Conservation (phyloP, 1,284 basidiomycete species). For the Mycena sp. region DNA sequence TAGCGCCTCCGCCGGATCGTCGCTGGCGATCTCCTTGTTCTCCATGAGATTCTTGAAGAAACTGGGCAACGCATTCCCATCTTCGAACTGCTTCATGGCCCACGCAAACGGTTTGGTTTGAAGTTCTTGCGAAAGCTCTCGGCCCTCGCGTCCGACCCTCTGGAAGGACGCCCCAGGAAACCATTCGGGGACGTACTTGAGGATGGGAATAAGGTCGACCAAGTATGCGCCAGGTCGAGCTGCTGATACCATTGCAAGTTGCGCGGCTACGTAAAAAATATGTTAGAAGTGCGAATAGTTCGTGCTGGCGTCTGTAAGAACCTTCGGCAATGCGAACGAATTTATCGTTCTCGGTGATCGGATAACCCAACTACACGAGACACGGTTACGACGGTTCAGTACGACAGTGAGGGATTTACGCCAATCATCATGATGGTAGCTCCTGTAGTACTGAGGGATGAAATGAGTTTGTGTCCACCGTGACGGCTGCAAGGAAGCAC, state of each 20-base stretch:
- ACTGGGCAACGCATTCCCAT: conserved; percentile 27
- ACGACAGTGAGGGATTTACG: neutral
- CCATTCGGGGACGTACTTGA: conserved; percentile 39
- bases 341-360: conserved; percentile 25
- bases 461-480: neutral
- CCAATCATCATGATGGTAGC: conserved; percentile 35
- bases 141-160: neutral
- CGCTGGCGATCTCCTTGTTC: conserved; percentile 18
- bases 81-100: conserved; percentile 28
- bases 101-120: conserved; percentile 34
- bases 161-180: conserved; percentile 42
- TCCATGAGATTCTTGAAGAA: conserved; percentile 32
- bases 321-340: conserved; percentile 26
- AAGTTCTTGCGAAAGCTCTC: conserved; percentile 32
- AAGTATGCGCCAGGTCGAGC: conserved; percentile 32
- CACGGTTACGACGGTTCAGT: neutral
- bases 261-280: conserved; percentile 7
- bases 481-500: neutral
- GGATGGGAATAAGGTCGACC: conserved; percentile 21
- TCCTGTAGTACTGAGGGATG: neutral
- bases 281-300: neutral
- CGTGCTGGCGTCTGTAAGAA: neutral
- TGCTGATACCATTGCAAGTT: conserved; percentile 25
- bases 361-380: conserved; percentile 24
- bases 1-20: conserved; percentile 11